Conservation (phyloP, 75 land plant genomes). For the Picea glauca region DNA sequence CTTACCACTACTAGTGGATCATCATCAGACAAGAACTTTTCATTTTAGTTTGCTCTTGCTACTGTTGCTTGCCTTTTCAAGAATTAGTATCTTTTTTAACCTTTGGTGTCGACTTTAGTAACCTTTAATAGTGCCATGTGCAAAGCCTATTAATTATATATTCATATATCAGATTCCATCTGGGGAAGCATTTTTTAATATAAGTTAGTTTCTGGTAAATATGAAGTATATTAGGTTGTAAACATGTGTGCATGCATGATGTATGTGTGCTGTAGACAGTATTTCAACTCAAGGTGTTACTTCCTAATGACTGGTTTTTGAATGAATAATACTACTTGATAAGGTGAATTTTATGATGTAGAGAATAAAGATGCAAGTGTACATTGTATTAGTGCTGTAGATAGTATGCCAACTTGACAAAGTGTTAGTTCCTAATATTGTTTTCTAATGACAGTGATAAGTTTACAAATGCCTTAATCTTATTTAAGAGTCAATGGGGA, state of each 20-base stretch:
- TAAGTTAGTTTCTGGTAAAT: too few relatives aligned
- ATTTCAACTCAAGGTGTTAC: too few relatives aligned
- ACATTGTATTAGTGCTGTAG: not conserved
- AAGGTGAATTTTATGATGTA: too few relatives aligned
- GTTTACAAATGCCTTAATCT: not conserved
- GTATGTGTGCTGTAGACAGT: too few relatives aligned
- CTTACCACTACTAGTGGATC: not conserved
- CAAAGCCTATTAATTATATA: slow-evolving; percentile 7
- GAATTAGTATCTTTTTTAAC: not conserved
- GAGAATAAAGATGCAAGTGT: not conserved
- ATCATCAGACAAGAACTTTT: not conserved
- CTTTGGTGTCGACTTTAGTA: not conserved
- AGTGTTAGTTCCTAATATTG: not conserved
- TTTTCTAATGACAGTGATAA: not conserved
- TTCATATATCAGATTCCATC: not conserved
- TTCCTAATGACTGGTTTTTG: too few relatives aligned
- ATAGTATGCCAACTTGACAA: too few relatives aligned
- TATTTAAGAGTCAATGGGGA: not conserved
- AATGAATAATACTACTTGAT: too few relatives aligned
- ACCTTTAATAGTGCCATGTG: not conserved
- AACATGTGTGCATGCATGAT: too few relatives aligned
- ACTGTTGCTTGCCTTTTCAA: not conserved
- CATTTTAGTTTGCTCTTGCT: not conserved
- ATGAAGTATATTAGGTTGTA: too few relatives aligned
- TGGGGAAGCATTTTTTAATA: not conserved